These are phyloP conservation scores for Arthrobotrys conoides DNA, from an alignment of 2,329 filamentous ascomycete genomes.

Conservation along the genomic window DNA sequence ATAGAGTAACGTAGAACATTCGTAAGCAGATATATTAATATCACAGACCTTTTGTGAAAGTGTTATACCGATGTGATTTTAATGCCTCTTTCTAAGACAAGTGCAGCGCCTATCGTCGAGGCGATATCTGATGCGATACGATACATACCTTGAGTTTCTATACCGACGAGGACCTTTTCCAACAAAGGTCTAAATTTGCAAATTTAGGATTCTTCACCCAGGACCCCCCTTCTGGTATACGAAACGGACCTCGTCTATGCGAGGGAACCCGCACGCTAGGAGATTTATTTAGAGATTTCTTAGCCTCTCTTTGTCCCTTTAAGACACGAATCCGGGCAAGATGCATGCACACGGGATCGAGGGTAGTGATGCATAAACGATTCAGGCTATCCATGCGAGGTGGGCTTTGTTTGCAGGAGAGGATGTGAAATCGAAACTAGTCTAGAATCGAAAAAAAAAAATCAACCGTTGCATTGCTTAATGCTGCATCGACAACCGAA, in stretches of 20 bases:
- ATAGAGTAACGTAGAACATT: slow-evolving; percentile 11
- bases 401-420: slow-evolving; percentile 15
- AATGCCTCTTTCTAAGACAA: slow-evolving; percentile 51
- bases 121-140: slow-evolving; percentile 33
- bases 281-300: slow-evolving; percentile 37
- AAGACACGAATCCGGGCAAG: slow-evolving; percentile 11
- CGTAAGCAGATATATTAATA: slow-evolving; percentile 12
- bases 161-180: not conserved
- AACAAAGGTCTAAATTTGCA: not conserved
- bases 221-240: not conserved
- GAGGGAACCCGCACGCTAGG: slow-evolving; percentile 57
- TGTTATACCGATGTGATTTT: not conserved
- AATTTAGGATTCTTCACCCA: slow-evolving; percentile 21
- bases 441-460: slow-evolving; percentile 24
- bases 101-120: slow-evolving; percentile 43
- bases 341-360: slow-evolving; percentile 46
- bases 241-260: slow-evolving; percentile 51
- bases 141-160: slow-evolving; percentile 5
- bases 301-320: slow-evolving; percentile 1
- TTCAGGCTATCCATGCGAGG: slow-evolving; percentile 18
- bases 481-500: slow-evolving; percentile 12
- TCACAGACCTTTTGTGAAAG: slow-evolving; percentile 10
- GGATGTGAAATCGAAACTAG: slow-evolving; percentile 16
- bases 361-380: slow-evolving; percentile 29
- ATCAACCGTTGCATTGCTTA: slow-evolving; percentile 27